These are phyloP conservation scores for Strobilomyces dryophilus DNA, from an alignment of 768 basidiomycete species.

Conservation along the genomic window DNA sequence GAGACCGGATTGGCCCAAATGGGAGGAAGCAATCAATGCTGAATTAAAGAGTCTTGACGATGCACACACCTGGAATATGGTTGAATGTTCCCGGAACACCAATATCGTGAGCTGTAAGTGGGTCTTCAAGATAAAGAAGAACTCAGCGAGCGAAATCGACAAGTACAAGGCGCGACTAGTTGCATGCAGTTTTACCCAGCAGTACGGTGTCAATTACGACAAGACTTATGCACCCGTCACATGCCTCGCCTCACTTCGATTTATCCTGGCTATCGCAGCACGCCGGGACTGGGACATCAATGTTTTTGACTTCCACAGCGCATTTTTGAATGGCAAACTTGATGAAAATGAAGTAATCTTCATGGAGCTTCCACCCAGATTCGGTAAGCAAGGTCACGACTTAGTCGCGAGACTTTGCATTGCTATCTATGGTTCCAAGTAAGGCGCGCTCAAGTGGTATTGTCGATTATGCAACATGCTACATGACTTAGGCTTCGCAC, in stretches of 20 bases:
- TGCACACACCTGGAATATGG: slow-evolving; percentile 32
- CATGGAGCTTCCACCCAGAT: neutral
- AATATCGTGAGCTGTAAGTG: slow-evolving; percentile 36
- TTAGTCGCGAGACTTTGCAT: neutral
- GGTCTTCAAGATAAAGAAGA: slow-evolving; percentile 40
- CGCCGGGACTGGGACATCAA: neutral
- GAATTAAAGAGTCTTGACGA: neutral
- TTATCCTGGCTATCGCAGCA: too few species aligned
- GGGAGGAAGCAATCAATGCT: slow-evolving; percentile 20
- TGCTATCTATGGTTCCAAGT: too few species aligned
- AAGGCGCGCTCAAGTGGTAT: too few species aligned
- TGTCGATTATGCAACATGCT: too few species aligned
- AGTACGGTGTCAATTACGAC: too few species aligned
- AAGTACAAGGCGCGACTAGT: too few species aligned
- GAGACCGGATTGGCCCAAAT: slow-evolving; percentile 21
- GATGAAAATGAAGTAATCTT: neutral
- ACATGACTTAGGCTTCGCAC: too few species aligned
- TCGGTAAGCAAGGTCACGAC: neutral
- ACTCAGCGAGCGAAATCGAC: too few species aligned
- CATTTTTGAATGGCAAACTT: neutral
- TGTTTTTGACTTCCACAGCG: too few species aligned
- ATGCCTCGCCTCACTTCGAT: neutral
- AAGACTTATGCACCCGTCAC: too few species aligned
- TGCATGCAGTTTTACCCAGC: too few species aligned
- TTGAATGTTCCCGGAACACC: slow-evolving; percentile 21